Base-by-base conservation (phyloP, 164 flowering plant genomes). In the Liriodendron chinense region DNA sequence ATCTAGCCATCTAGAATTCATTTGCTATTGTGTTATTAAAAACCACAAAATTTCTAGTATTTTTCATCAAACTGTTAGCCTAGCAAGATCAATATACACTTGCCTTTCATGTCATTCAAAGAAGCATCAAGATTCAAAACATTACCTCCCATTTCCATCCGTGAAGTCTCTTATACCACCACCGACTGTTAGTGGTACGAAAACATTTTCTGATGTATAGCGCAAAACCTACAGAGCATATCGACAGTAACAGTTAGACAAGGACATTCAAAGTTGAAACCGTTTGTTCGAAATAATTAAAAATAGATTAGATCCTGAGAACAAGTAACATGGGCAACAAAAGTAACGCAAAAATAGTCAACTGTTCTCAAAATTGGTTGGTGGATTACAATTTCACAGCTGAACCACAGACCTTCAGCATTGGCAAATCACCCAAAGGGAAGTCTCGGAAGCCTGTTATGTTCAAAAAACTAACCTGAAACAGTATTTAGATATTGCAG, bases 161-260 rank as follows among this genome's bases (percentile, higher is more conserved):
- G 93, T 96, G 82, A 96, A 94, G 80, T 96, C 99, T 81, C 98
- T 84, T 63, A 96, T 94, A 57, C 99, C 99, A 70, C 99, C 99
- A 71, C 99, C 99, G 75, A 96, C 99, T 69, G 99, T 96, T 75
- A 96, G 80, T 47, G 99, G 99, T 48, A 96, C 99, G 87, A 96
- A 96, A 75, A 92, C 93, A 84, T 91, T 92, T 83, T 96, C 97
- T 64, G 99, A 96, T 50, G 99, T 80, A 72, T 72, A 80, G 66
- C 94, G 85, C 75, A 95, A 65, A 9, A 95, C 92, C 98, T 95
- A 85, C 70, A 75, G 20, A 72, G 65, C 67, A 72, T 70, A 68
- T 43, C 56, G 9, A 53, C 47, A 56, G 6, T 14, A 20, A 69
- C 47, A 63, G 64, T 53, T 69, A 64, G 25, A 63, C 53, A 28